phyloP scores from a whole-genome alignment of 805 yeast species.

The Debaryomyces prosopidis region DNA sequence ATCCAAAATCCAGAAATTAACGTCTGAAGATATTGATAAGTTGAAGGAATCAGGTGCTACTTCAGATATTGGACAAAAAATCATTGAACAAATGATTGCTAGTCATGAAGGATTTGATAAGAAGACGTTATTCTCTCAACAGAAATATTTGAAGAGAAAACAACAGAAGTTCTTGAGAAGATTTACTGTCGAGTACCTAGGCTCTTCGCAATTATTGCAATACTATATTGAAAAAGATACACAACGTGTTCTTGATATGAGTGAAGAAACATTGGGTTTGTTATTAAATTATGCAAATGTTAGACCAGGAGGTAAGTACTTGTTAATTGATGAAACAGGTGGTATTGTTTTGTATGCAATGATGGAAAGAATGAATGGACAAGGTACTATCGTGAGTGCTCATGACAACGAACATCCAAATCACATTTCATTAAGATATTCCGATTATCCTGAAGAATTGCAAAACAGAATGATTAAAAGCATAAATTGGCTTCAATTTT shows the following conservation, averaged over 20 bases:
- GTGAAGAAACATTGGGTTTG: constrained; percentile 80
- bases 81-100: constrained; percentile 78
- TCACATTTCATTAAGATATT: constrained; percentile 63
- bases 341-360: constrained; percentile 84
- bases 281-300: constrained; percentile 78
- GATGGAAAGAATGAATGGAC: constrained; percentile 88
- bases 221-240: constrained; percentile 79
- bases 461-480: constrained; percentile 60
- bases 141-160: constrained; percentile 86
- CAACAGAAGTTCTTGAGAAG: constrained; percentile 87
- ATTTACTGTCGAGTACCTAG: constrained; percentile 78
- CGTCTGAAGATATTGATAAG: constrained; percentile 79
- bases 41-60: constrained; percentile 72
- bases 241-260: constrained; percentile 70
- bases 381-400: constrained; percentile 62
- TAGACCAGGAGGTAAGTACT: constrained; percentile 84
- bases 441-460: constrained; percentile 59
- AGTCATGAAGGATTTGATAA: constrained; percentile 85
- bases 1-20: constrained; percentile 67
- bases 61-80: constrained; percentile 64
- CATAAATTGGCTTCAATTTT: constrained; percentile 74
- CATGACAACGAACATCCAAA: constrained; percentile 96
- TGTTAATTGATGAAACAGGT: constrained; percentile 92
- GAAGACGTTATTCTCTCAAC: constrained; percentile 88
- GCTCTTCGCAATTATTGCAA: constrained; percentile 68